Percentiles rank a stretch among this genome's conserved stretches.
These are phyloP conservation scores for Metarhizium anisopliae DNA, from an alignment of 2,329 filamentous ascomycete genomes.

Conservation along the genomic window DNA sequence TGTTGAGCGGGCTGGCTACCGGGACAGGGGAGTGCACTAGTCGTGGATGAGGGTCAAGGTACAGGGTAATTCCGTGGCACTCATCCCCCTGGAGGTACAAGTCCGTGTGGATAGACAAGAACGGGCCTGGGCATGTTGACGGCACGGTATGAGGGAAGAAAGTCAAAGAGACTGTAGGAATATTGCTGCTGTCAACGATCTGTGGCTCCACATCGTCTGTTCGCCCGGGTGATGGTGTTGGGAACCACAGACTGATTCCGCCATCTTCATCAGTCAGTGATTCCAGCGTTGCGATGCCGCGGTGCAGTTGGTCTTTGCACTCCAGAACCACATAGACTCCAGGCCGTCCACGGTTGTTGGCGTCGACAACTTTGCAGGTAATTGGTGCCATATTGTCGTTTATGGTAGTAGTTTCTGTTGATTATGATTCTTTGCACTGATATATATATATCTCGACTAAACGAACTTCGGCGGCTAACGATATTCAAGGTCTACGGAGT, in stretches of 20 bases:
- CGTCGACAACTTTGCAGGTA: not conserved
- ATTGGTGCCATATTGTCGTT: conserved; percentile 5
- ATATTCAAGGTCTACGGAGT: too few species aligned
- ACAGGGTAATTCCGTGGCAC: not conserved
- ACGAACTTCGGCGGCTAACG: too few species aligned
- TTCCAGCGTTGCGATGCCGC: not conserved
- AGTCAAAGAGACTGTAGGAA: not conserved
- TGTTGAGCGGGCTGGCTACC: not conserved
- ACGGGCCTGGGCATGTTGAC: not conserved
- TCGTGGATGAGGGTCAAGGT: not conserved
- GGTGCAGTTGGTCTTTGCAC: not conserved
- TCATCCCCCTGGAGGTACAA: not conserved
- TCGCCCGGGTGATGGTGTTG: not conserved
- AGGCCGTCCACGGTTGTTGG: not conserved
- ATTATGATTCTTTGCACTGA: not conserved
- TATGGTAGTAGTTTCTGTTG: not conserved
- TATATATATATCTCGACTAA: not conserved
- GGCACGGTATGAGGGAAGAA: not conserved
- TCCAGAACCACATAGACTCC: not conserved
- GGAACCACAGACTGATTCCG: not conserved
- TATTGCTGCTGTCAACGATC: not conserved
- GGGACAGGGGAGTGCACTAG: not conserved
- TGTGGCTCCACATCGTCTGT: not conserved
- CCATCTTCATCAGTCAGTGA: not conserved
- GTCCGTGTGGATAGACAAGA: not conserved